A percentile compares a stretch with the other conserved stretches of the same genome.
Evolutionary conservation across 2,329 filamentous ascomycete species (phyloP).

Genomic region (Cladophialophora carrionii): DNA sequence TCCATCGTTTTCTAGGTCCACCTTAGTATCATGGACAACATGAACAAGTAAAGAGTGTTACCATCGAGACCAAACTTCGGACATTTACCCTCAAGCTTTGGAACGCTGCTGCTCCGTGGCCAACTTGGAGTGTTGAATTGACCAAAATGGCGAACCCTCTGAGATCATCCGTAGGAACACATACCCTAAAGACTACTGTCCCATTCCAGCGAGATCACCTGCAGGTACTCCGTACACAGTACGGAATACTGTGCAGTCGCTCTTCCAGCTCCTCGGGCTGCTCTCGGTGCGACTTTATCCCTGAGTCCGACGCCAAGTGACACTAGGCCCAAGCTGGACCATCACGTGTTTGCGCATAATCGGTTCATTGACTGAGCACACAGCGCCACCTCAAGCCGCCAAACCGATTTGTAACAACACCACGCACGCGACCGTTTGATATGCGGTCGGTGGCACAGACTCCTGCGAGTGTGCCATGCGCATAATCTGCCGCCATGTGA

Average conservation of each 20-base stretch:
- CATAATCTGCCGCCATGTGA: conserved; percentile 32
- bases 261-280: not conserved
- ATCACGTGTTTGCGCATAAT: not conserved
- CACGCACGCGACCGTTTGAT: conserved; percentile 18
- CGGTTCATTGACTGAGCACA: not conserved
- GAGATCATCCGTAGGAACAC: not conserved
- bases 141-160: not conserved
- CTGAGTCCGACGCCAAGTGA: not conserved
- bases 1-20: not conserved
- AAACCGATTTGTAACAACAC: not conserved
- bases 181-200: too few relatives aligned
- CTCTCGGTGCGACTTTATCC: not conserved
- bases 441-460: conserved; percentile 18
- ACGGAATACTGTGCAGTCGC: not conserved
- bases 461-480: conserved; percentile 31
- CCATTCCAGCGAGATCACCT: too few relatives aligned
- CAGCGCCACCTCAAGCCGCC: not conserved
- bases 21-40: not conserved
- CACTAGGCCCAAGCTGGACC: not conserved
- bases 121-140: not conserved
- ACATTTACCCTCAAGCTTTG: not conserved
- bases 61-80: not conserved
- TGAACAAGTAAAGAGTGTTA: not conserved
- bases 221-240: too few relatives aligned
- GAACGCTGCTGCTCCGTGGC: not conserved